A percentile compares a stretch with the other conserved stretches of the same genome.
Conservation (phyloP, 192 early-diverging fungal species). For the Backusella macrospora region DNA sequence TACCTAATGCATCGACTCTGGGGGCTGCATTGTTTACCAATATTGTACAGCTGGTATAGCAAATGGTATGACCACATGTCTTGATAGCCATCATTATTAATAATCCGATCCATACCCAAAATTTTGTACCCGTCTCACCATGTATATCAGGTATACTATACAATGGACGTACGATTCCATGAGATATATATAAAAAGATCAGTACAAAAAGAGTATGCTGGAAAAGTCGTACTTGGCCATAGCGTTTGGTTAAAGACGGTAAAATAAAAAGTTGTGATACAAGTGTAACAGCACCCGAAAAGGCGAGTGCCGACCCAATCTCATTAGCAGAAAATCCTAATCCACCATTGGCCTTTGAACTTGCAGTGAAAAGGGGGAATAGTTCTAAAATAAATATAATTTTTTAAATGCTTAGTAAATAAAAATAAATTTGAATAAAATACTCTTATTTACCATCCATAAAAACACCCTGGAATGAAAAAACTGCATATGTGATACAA, state of each 20-base stretch:
- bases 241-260: conserved; percentile 43
- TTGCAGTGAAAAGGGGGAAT: conserved; percentile 25
- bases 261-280: conserved; percentile 54
- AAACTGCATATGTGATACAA: conserved; percentile 20
- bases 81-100: conserved; percentile 21
- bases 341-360: conserved; percentile 45
- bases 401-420: background rate
- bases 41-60: conserved; percentile 49
- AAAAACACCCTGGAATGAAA: conserved; percentile 29
- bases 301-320: conserved; percentile 52
- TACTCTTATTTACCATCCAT: conserved; percentile 27
- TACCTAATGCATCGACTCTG: conserved; percentile 44
- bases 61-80: conserved; percentile 30
- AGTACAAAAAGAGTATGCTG: conserved; percentile 28
- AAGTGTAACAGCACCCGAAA: conserved; percentile 47
- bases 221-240: conserved; percentile 49
- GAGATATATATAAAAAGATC: conserved; percentile 20
- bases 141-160: conserved; percentile 28
- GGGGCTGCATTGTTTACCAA: conserved; percentile 55
- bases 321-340: conserved; percentile 49
- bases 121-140: conserved; percentile 24
- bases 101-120: conserved; percentile 35
- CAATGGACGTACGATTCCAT: conserved; percentile 25
- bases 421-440: too few relatives aligned
- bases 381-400: conserved; percentile 12